Base-by-base conservation (phyloP, 1,284 basidiomycete species). In the Inonotus hispidus region DNA sequence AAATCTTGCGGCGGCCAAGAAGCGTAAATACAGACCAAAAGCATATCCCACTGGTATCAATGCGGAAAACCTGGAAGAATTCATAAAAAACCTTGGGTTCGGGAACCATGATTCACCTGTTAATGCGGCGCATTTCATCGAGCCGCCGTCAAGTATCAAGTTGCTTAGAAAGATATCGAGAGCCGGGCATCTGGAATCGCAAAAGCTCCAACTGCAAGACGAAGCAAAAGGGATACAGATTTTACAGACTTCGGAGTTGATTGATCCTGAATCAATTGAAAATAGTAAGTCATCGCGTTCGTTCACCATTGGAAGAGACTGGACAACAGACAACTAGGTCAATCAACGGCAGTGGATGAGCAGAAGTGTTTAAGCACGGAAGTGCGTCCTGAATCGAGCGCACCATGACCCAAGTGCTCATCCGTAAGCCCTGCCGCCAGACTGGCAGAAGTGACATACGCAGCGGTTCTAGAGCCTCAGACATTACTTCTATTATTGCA, bases 21-120 rank as follows among this genome's bases (percentile, higher is more conserved):
- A 70, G 6, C 73, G 81, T 37, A 77, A 82, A 63, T 75, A 76
- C 67, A 73, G 72, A 14, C 76, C 74, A 14, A 75, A 73, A 59
- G 70, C 62, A 47, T 73, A 84, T 52, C 87, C 87, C 0, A 71
- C 77, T 1, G 82, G 80, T 32, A 56, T 62, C 11, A 43, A 59
- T 35, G 47, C 56, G 32, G 56, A 39, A n/a, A 62, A 62, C 19
- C 29, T 62, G 11, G 56, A 62, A 27, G 56, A 58, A 13, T 61
- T 61, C 37, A 16, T 61, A 37, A 56, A 56, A 25, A 41, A 38
- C 32, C 35, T 61, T n/a, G 60, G 60, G 21, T 61, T 61, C 43
- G 60, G 60, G 16, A 32, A 62, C 10, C 38, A 32, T 29, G 50
- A 57, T 6, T 11, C 37, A 27, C 25, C 53, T 8, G 56, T 52